Evolutionary conservation across 2,329 filamentous ascomycete genomes (phyloP), one percentile per base, ranked within the genome.

Genomic region (Hymenoscyphus fructigenus): DNA sequence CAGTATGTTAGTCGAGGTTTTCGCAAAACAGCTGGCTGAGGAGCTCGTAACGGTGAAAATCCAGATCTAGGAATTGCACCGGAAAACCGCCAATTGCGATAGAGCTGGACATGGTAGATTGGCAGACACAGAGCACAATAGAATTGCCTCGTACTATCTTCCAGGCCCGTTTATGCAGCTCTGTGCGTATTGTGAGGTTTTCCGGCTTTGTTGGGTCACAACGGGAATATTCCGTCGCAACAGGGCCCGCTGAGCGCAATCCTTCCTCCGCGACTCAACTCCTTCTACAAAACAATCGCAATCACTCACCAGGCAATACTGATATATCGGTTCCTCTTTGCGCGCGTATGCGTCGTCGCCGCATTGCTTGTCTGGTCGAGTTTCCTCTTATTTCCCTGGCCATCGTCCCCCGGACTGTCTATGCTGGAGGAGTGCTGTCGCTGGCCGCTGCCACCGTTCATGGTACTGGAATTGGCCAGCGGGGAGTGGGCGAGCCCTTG

Each of bases 241-340:
- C 47, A 53, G 47, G 47, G 47, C 14, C 20, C 47, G 47, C 47
- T 47, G 15, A 47, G 41, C 41, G 41, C 41, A 20, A 20, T 47
- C 17, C n/a, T 12, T 5, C 47, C 20, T 53, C 47, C 23, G n/a
- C 44, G 3, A 20, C 44, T 20, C n/a, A 50, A 7, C 17, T 14
- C 23, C 2, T 14, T 53, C 47, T 23, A 23, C 47, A 23, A 53
- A 53, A 53, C 47, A 15, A 53, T 38, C 17, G 5, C 9, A 56
- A 34, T 41, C 47, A 72, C 71, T 28, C 68, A 76, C 74, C 75
- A 77, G 28, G 75, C 75, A 62, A 77, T 76, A 20, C 73, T 74
- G 57, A 76, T 77, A 66, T 76, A 76, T 66, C 75, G 67, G 67
- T 76, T 76, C 62, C 75, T 71, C 65, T 76, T 76, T 26, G 75